Evolutionary conservation across 2,329 filamentous ascomycete species (phyloP).

Genomic region (Botrytis hyacinthi): DNA sequence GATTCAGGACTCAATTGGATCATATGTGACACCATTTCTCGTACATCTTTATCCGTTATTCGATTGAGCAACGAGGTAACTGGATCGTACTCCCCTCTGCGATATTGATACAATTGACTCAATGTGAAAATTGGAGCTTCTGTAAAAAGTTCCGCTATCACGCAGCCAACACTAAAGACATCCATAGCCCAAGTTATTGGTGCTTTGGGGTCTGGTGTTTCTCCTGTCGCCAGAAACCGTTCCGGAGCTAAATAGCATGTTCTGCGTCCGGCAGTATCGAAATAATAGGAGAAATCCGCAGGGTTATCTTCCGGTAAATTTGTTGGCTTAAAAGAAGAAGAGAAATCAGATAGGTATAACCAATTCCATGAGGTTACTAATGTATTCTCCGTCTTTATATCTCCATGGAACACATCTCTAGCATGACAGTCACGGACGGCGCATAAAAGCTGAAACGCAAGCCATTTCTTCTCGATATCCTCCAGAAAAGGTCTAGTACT

Average conservation of each 20-base stretch:
- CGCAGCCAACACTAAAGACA: conserved; percentile 93
- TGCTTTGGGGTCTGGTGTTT: conserved; percentile 61
- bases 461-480: conserved; percentile 98
- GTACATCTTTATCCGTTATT: conserved; percentile 82
- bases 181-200: conserved; percentile 93
- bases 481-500: conserved; percentile 95
- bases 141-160: conserved; percentile 93
- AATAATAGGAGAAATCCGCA: conserved; percentile 96
- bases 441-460: conserved; percentile 92
- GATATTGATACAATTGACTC: conserved; percentile 92
- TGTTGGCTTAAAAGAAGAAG: conserved; percentile 90
- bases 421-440: conserved; percentile 89
- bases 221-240: conserved; percentile 73
- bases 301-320: conserved; percentile 95
- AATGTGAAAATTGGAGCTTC: conserved; percentile 97
- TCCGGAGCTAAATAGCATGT: conserved; percentile 97
- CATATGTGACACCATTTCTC: conserved; percentile 92
- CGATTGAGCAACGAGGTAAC: conserved; percentile 75
- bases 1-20: conserved; percentile 91
- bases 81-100: conserved; percentile 88
- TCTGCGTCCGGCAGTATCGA: conserved; percentile 85
- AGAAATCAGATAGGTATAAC: conserved; percentile 97
- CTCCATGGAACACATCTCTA: conserved; percentile 87
- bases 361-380: conserved; percentile 99
- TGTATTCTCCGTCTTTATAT: conserved; percentile 98